Conservation (phyloP, 73 alveolate genomes). For the Tetrahymena thermophila region DNA sequence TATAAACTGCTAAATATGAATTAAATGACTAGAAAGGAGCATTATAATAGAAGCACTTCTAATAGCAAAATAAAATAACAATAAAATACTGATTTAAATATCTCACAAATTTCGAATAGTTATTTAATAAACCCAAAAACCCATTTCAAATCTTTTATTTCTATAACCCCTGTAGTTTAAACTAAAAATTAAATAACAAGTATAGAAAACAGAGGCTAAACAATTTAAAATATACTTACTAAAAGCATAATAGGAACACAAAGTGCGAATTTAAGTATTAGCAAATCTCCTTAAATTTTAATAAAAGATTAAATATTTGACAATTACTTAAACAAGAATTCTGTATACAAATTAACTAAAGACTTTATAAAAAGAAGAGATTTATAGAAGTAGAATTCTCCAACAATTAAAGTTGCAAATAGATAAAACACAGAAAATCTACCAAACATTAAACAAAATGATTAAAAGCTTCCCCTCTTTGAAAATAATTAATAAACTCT, state of each 20-base stretch:
- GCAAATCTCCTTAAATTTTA: not conserved
- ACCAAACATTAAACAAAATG: not conserved
- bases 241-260: not conserved
- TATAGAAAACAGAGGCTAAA: not conserved
- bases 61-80: not conserved
- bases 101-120: not conserved
- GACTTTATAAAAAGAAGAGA: not conserved
- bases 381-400: not conserved
- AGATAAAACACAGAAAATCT: not conserved
- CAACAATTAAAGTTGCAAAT: not conserved
- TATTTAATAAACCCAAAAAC: not conserved
- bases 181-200: not conserved
- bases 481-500: not conserved
- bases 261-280: not conserved
- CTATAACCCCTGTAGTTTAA: not conserved
- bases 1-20: not conserved
- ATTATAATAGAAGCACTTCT: not conserved
- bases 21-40: too few species aligned
- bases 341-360: not conserved
- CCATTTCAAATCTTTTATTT: not conserved
- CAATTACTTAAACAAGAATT: not conserved
- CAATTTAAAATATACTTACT: not conserved
- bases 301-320: not conserved
- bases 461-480: too few species aligned
- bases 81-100: not conserved